Conservation (phyloP, 306 rosid species). For the peach (Prunus persica) region DNA sequence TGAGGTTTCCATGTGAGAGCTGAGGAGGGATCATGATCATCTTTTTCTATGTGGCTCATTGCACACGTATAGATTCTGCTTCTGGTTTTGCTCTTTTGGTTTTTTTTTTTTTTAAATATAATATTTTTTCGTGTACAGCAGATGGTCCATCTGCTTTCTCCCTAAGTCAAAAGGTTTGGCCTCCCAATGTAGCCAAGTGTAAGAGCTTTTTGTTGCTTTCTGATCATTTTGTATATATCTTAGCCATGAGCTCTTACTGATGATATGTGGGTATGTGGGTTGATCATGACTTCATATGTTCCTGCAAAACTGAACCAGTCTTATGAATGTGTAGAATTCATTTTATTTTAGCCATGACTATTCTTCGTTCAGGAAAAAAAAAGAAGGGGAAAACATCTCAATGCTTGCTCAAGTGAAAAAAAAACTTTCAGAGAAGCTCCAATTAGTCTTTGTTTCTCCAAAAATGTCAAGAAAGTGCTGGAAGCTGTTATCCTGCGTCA, state of each 20-base stretch:
- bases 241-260: neutral
- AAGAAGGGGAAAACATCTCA: neutral
- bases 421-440: neutral
- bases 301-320: too few relatives aligned
- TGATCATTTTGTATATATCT: neutral
- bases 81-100: neutral
- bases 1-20: constrained; percentile 16
- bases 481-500: neutral
- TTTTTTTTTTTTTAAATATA: too few relatives aligned
- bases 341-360: neutral
- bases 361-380: neutral
- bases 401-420: neutral
- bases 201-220: neutral
- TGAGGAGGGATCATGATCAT: neutral
- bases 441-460: neutral
- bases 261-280: neutral
- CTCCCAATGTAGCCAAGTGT: neutral
- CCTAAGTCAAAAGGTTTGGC: neutral
- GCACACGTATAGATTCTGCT: neutral
- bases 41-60: neutral
- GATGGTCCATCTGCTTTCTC: neutral
- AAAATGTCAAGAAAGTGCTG: too few relatives aligned
- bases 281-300: neutral
- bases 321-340: neutral
- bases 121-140: neutral